These are phyloP conservation scores for Cercospora canescens DNA, from an alignment of 2,329 filamentous ascomycete species.

Conservation along the genomic window DNA sequence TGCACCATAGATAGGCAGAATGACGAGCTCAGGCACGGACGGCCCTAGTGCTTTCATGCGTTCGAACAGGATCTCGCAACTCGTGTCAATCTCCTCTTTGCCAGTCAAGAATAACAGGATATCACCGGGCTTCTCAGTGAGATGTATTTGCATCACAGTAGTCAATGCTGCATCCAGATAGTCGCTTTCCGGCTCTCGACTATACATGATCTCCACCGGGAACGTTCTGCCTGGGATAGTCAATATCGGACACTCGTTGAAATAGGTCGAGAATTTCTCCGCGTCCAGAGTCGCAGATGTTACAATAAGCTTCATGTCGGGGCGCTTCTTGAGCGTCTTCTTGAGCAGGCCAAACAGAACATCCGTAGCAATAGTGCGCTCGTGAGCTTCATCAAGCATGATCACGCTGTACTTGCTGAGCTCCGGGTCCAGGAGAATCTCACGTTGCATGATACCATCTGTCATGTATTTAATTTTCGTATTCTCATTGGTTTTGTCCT, in stretches of 20 bases:
- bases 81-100: conserved; percentile 95
- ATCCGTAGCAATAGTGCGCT: conserved; percentile 93
- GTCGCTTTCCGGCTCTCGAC: conserved; percentile 89
- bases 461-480: conserved; percentile 99
- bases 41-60: conserved; percentile 94
- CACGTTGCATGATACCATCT: conserved; percentile 94
- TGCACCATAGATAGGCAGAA: conserved; percentile 93
- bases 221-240: conserved; percentile 93
- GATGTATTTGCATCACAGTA: conserved; percentile 97
- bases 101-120: conserved; percentile 97
- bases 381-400: conserved; percentile 98
- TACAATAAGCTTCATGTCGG: conserved; percentile 91
- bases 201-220: conserved; percentile 95
- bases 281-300: conserved; percentile 96
- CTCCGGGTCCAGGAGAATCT: conserved; percentile 89
- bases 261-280: conserved; percentile 96
- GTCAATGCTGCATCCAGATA: conserved; percentile 93
- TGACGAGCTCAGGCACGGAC: conserved; percentile 85
- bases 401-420: conserved; percentile 90
- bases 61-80: conserved; percentile 88
- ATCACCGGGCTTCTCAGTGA: conserved; percentile 88
- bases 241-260: conserved; percentile 94
- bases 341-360: conserved; percentile 93
- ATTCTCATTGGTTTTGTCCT: conserved; percentile 82
- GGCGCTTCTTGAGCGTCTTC: conserved; percentile 81